Base-by-base conservation (phyloP, 2,329 filamentous ascomycete species). In the Cercospora sp. region DNA sequence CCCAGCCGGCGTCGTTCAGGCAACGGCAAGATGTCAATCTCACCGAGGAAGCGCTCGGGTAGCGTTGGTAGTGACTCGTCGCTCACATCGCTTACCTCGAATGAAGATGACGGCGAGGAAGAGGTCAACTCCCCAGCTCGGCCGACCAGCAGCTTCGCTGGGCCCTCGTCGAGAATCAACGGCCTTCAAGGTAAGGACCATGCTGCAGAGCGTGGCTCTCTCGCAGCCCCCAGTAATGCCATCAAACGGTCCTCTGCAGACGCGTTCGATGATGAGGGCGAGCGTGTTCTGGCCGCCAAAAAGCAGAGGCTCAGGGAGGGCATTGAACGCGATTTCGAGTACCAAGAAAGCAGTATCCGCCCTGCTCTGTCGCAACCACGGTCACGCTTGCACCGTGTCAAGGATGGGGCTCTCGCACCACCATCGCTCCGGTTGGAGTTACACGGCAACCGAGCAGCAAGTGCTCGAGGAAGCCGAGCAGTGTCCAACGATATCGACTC, bases 171-270 rank as follows among this genome's bases (percentile, higher is more conserved):
- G 3, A 65, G 66, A 63, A 20, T 65, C 18, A 73, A 74, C 36
- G 72, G 72, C 66, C 55, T 68, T 64, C 72, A 67, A 64, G 71
- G 53, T 28, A 75, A 75, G 60, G 73, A 75, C 36, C 73, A 75
- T 42, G 75, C 75, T 51, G 74, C 75, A 58, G 73, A 75, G 61
- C 74, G 73, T 40, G 74, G 72, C 48, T 73, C 69, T 58, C 70
- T 77, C 5, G 69, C 70, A 20, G 73, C 73, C 26, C 75, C 75
- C 6, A 69, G 72, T 23, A 51, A 51, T 18, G 55, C 57, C 8
- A 51, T 57, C 9, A 80, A 80, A 71, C 74, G 78, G n/a, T 75
- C 78, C 12, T 78, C 78, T 26, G 76, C 75, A 31, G 76, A 79
- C 31, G 76, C 76, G 16, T 65, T 75, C 13, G 74, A 75, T 26